Evolutionary conservation across 768 basidiomycete species (phyloP).

Genomic region (Filobasidium floriforme): DNA sequence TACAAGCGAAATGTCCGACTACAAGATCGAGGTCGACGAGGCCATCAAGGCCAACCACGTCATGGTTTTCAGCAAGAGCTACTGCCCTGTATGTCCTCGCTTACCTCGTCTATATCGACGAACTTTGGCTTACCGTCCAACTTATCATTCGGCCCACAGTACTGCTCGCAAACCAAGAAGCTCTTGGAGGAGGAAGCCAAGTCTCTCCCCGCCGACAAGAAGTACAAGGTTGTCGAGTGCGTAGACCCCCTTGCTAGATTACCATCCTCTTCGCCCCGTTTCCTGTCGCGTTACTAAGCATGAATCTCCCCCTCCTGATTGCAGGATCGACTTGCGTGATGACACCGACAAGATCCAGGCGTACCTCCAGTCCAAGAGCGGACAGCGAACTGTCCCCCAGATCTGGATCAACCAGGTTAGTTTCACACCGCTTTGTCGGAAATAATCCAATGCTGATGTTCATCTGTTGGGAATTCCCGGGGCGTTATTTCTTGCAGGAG

Average conservation of each 20-base stretch:
- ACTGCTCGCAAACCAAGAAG: conserved; percentile 23
- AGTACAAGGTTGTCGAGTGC: conserved; percentile 27
- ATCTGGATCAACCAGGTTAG: conserved; percentile 36
- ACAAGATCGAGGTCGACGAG: conserved; percentile 33
- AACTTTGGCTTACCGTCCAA: too few relatives aligned
- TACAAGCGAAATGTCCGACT: conserved; percentile 23
- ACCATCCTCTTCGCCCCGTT: background rate
- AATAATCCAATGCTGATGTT: background rate
- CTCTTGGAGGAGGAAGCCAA: conserved; percentile 15
- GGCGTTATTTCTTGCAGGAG: too few relatives aligned
- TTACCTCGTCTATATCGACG: background rate
- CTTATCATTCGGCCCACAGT: background rate
- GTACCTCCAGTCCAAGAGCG: conserved; percentile 37
- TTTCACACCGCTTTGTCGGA: background rate
- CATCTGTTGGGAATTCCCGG: background rate
- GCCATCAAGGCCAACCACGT: conserved; percentile 38
- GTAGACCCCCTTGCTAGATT: background rate
- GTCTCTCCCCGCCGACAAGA: conserved; percentile 31
- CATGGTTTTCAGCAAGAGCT: conserved; percentile 40
- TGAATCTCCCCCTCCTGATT: background rate
- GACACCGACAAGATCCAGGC: conserved; percentile 41
- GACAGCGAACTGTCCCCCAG: conserved; percentile 43
- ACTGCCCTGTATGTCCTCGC: conserved; percentile 40
- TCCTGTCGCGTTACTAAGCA: background rate
- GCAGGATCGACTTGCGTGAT: conserved; percentile 38